A percentile compares a stretch with the other conserved stretches of the same genome.
Conservation (phyloP, 495 filamentous ascomycete species). For the Annulohypoxylon maeteangense region DNA sequence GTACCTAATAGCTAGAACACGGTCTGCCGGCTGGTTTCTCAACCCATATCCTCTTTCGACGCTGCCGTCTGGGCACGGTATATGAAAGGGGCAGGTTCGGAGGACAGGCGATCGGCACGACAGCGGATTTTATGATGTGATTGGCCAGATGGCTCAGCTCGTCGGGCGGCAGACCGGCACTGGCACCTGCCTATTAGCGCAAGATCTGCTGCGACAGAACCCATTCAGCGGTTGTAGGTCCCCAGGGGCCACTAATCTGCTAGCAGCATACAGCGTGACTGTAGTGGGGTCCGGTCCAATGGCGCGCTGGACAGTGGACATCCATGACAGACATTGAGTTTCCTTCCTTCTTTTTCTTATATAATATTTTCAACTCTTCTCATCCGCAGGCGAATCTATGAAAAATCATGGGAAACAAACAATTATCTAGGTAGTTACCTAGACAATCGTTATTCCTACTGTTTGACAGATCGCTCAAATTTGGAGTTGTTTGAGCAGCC, state of each 20-base stretch:
- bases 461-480: neutral
- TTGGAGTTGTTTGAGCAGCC: neutral
- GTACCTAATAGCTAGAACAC: too few species aligned
- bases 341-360: neutral
- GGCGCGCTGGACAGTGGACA: too few species aligned
- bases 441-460: neutral
- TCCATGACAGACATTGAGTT: neutral
- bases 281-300: too few species aligned
- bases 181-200: slow-evolving; percentile 37
- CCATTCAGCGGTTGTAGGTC: neutral
- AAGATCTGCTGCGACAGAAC: slow-evolving; percentile 24
- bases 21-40: neutral
- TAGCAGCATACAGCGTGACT: too few species aligned
- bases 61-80: slow-evolving; percentile 9
- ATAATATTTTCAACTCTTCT: neutral
- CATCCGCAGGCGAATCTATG: neutral
- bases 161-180: slow-evolving; percentile 28
- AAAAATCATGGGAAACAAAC: neutral
- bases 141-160: slow-evolving; percentile 37
- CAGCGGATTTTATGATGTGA: slow-evolving; percentile 19
- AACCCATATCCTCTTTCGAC: neutral
- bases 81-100: slow-evolving; percentile 38
- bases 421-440: too few species aligned
- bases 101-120: slow-evolving; percentile 12
- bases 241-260: too few species aligned